Evolutionary conservation across 2,329 filamentous ascomycete species (phyloP), one percentile per base, ranked within the genome.

Genomic region (Aspergillus novofumigatus): DNA sequence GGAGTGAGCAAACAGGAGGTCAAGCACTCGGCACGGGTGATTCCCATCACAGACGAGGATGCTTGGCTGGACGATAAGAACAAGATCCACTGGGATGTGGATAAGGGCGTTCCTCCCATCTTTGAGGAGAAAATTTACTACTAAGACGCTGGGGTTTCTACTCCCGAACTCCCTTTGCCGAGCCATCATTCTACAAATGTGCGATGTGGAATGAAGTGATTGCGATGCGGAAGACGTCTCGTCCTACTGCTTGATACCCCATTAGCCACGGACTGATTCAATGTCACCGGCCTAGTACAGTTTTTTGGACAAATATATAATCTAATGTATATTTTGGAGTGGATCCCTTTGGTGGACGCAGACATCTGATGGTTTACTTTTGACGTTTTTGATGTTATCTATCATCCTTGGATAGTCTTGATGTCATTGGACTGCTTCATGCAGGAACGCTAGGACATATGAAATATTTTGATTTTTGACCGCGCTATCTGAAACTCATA

Each of bases 1-100:
- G 89, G 91, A 9, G 83, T 96, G 45, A 91, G 86, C 54, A 81
- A 81, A 65, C 89, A 95, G 70, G 92, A 96, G 73, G 80, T 94
- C 53, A 80, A 80, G 11, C 89, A 94, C 65, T 89, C 89, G 0
- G 79, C 79, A 63, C 84, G 83, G 66, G 82, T 90, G 32, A 89
- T 91, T 29, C 84, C 87, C 1, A 93, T 95, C 62, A 92, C 89
- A 0, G 91, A 96, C 64, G 88, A 91, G 63, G 88, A 87, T 20
- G 88, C 88, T 48, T 81, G 77, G 51, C 75, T 93, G 52, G 81
- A 89, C 65, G 88, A 89, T 65, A 89, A 91, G 77, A 86, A 86
- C 71, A 84, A 83, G 62, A 76, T 88, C 58, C 72, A 79, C 25
- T 86, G 84, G 83, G 79, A 85, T 67, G 67, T 77, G 10, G 78